A percentile compares a stretch with the other conserved stretches of the same genome.
These are phyloP conservation scores for Zangia roseola DNA, from an alignment of 768 basidiomycete species.

Conservation along the genomic window DNA sequence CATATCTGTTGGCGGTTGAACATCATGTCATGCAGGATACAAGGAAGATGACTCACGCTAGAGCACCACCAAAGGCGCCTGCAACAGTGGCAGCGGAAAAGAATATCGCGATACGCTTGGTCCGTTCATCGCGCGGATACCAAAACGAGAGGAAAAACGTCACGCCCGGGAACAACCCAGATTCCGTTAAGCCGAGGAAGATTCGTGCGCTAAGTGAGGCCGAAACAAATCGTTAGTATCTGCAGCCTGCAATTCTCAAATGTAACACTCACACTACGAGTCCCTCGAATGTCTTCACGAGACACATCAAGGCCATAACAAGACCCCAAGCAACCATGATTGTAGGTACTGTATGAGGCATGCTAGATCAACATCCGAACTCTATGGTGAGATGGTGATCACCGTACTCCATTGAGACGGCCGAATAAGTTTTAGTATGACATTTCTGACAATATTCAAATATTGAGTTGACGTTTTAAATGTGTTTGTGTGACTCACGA, in stretches of 20 bases:
- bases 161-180: conserved; percentile 37
- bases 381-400: not conserved
- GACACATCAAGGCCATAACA: conserved; percentile 30
- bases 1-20: conserved; percentile 25
- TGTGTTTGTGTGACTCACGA: conserved; percentile 20
- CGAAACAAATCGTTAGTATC: not conserved
- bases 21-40: not conserved
- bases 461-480: no score
- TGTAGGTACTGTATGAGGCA: conserved; percentile 28
- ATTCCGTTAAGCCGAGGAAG: conserved; percentile 42
- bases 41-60: conserved; percentile 32
- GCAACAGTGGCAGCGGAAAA: conserved; percentile 56
- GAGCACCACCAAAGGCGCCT: conserved; percentile 45
- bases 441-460: conserved; percentile 18
- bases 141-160: conserved; percentile 47
- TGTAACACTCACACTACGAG: conserved; percentile 26
- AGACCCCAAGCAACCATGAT: conserved; percentile 33
- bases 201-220: conserved; percentile 24
- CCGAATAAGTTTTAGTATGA: conserved; percentile 24
- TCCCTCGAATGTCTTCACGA: conserved; percentile 26
- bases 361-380: not conserved
- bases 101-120: conserved; percentile 54
- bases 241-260: no score
- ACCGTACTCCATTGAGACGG: conserved; percentile 28
- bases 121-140: conserved; percentile 55